phyloP scores from a whole-genome alignment of 306 rosid genomes.

The Begonia loranthoides region DNA sequence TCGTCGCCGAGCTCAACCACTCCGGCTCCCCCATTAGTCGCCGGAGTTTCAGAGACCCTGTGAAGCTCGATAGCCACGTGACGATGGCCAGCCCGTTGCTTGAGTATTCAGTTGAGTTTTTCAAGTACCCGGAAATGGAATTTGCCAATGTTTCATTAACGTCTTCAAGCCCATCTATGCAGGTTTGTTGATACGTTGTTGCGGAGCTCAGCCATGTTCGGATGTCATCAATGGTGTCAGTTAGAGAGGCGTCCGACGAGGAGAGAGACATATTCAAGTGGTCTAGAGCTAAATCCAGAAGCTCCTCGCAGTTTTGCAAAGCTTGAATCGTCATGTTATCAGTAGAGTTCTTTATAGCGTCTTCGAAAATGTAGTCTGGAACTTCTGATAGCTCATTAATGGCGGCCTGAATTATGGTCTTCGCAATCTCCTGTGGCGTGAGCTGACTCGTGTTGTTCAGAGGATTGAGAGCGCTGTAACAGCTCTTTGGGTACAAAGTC shows the following conservation, averaged over 20 bases:
- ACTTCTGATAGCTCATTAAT: conserved; percentile 27
- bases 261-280: conserved; percentile 35
- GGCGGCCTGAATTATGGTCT: conserved; percentile 34
- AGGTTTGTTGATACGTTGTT: conserved; percentile 58
- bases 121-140: conserved; percentile 17
- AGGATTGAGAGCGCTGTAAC: conserved; percentile 33
- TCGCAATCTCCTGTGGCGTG: conserved; percentile 35
- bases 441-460: conserved; percentile 16
- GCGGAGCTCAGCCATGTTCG: conserved; percentile 70
- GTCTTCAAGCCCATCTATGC: conserved; percentile 45
- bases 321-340: conserved; percentile 20
- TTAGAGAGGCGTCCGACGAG: conserved; percentile 15
- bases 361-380: conserved; percentile 13
- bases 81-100: conserved; percentile 75
- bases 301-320: conserved; percentile 36
- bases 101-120: conserved; percentile 44
- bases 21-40: conserved; percentile 24
- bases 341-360: conserved; percentile 16
- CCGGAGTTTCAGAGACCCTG: conserved; percentile 19
- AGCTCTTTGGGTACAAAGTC: conserved; percentile 43
- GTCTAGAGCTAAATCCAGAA: conserved; percentile 46
- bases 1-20: conserved; percentile 18
- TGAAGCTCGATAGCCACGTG: conserved; percentile 27
- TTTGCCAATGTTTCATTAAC: conserved; percentile 10
- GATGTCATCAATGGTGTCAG: conserved; percentile 39